Evolutionary conservation across 1,284 basidiomycete species (phyloP), one percentile per base, ranked within the genome.

Genomic region (Papiliotrema terrestris): DNA sequence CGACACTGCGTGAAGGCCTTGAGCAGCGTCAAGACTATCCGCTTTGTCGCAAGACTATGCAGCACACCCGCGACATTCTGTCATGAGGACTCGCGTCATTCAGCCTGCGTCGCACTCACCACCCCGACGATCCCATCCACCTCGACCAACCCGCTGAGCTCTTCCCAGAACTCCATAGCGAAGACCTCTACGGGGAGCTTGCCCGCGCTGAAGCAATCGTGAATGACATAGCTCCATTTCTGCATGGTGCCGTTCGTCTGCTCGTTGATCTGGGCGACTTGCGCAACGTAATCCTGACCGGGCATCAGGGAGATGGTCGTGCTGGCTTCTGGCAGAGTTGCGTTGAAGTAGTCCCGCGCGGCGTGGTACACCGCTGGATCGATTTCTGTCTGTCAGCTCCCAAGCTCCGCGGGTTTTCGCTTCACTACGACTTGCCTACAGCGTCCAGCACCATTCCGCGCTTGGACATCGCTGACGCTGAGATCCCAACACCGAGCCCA

Each of bases 121-220:
- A 94, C 84, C 11, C 84, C 89, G 11, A 94, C 75, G 5, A 92
- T 79, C 2, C 88, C 91, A 51, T 88, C 84, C 1, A 82, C 78
- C n/a, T 82, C 80, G 70, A 94, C 80, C 19, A 86, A 69, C 4
- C 72, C 68, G 65, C 83, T 85, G 46, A 93, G 72, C 52, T 85
- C 84, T 37, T 78, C 58, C 89, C 90, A 94, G 68, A 93, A 93
- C 61, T 91, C 85, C 23, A 81, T 50, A 0, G 91, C 89, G 74
- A 88, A 95, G 42, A 96, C 78, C 65, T 90, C 85, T 17, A 84
- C 79, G 0, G 92, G 91, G 3, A 96, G 84, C 20, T 83, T 83
- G 3, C 92, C 93, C 2, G 91, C 92, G 11, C 90, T 91, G 74
- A 95, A 96, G 64, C 88, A 89, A 68, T 95, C 93, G 66, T 97